Base-by-base conservation (phyloP, 768 basidiomycete genomes). In the Coprinopsis sp. region DNA sequence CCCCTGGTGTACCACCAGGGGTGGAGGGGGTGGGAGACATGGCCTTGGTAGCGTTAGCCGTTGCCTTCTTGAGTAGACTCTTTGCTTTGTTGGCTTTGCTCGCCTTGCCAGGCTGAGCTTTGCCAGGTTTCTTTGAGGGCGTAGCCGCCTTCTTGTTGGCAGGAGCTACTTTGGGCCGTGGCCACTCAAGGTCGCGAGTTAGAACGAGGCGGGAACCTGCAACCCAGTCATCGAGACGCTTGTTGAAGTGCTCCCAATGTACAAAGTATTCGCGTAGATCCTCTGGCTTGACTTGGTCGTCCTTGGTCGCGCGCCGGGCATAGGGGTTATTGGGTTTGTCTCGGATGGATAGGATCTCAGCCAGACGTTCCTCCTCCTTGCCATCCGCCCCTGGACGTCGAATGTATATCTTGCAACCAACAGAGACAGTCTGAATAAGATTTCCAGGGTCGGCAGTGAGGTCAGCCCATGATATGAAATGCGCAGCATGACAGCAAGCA, bases 171-270 rank as follows among this genome's bases (percentile, higher is more conserved):
- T 91, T 92, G 1, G 95, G 93, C 49, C 90, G 88, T 2, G 96
- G 95, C 92, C 91, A 95, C 65, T 98, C 93, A 53, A 99, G 77
- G 59, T 96, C 93, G 53, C 85, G 77, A 49, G 70, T 76, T 36
- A 94, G 72, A 33, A 98, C 78, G 47, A 99, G 77, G 31, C 95
- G 81, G 1, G 88, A 85, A 13, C 89, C 91, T 12, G 87, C 70
- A 19, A 99, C 86, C 96, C 96, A 99, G 45, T 96, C 96, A 62
- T 99, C 96, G 31, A 98, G 74, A 52, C 96, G 93, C 65, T 99
- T 99, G 74, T 99, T 99, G 77, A 97, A 98, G 54, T 91, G 82
- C 57, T 97, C 92, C 85, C 95, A 99, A 60, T 99, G 96, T 16
- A 98, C 91, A 60, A 98, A 99, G 72, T 83, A 98, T 64, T 98